phyloP scores from a whole-genome alignment of 2,329 filamentous ascomycete species.

The Ascochyta clinopodiicola region DNA sequence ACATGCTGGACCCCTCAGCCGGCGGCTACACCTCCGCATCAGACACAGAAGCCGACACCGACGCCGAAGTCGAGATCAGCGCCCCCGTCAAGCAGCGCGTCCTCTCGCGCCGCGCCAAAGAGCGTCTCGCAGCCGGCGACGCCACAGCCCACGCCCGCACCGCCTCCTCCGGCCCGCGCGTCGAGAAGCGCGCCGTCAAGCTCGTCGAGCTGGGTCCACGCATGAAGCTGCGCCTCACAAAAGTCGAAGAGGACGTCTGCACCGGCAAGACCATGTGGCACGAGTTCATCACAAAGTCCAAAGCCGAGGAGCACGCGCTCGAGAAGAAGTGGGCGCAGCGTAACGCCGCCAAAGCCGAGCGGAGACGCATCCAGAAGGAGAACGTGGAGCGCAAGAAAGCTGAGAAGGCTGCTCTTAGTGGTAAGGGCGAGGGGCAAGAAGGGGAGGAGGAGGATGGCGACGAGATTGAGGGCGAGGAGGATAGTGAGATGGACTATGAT shows the following conservation, averaged over 20 bases:
- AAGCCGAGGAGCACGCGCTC: constrained; percentile 76
- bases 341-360: constrained; percentile 79
- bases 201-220: constrained; percentile 90
- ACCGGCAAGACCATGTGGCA: constrained; percentile 96
- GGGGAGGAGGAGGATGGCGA: constrained; percentile 55
- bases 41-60: constrained; percentile 90
- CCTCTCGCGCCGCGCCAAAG: constrained; percentile 61
- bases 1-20: constrained; percentile 80
- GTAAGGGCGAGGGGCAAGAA: constrained; percentile 47
- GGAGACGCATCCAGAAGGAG: constrained; percentile 82
- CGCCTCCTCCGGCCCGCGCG: constrained; percentile 52
- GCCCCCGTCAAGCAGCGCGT: constrained; percentile 67
- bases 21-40: constrained; percentile 90
- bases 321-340: constrained; percentile 84
- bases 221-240: constrained; percentile 86
- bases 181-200: constrained; percentile 88
- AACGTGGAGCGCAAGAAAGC: constrained; percentile 89
- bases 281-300: constrained; percentile 86
- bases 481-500: constrained; percentile 56
- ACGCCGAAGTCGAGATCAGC: constrained; percentile 90
- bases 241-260: constrained; percentile 94
- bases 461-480: constrained; percentile 57
- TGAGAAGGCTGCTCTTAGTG: constrained; percentile 55
- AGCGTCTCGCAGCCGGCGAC: constrained; percentile 50
- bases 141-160: constrained; percentile 47